phyloP scores from a whole-genome alignment of 2,329 filamentous ascomycete genomes.

The Penicillium sp. region DNA sequence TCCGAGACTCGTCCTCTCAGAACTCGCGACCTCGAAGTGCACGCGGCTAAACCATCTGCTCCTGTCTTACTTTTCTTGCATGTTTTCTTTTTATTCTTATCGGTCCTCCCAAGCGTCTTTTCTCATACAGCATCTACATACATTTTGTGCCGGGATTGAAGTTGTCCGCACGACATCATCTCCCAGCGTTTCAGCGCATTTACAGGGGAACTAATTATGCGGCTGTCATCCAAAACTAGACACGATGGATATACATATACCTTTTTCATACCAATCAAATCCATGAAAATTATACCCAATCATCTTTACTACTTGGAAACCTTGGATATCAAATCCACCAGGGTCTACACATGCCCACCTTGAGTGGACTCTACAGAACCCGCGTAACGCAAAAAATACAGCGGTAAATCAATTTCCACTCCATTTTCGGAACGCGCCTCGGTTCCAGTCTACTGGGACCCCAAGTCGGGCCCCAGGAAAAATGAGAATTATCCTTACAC shows the following conservation, averaged over 20 bases:
- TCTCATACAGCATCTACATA: constrained; percentile 12
- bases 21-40: constrained; percentile 34
- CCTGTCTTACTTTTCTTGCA: neutral
- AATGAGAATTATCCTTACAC: neutral
- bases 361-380: neutral
- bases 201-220: constrained; percentile 8
- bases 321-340: neutral
- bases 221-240: constrained; percentile 5
- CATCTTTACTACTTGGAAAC: neutral
- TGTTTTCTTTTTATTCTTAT: constrained; percentile 2
- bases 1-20: constrained; percentile 40
- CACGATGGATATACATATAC: constrained; percentile 3
- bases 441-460: neutral
- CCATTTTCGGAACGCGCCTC: neutral
- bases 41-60: constrained; percentile 22
- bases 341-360: neutral
- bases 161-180: neutral
- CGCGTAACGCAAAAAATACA: neutral
- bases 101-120: constrained; percentile 9
- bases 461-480: neutral
- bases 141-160: neutral
- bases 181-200: neutral
- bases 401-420: neutral
- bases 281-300: neutral
- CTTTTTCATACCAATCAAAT: neutral